Conservation (phyloP, 257 asterid species). For the Solanum tarijense region DNA sequence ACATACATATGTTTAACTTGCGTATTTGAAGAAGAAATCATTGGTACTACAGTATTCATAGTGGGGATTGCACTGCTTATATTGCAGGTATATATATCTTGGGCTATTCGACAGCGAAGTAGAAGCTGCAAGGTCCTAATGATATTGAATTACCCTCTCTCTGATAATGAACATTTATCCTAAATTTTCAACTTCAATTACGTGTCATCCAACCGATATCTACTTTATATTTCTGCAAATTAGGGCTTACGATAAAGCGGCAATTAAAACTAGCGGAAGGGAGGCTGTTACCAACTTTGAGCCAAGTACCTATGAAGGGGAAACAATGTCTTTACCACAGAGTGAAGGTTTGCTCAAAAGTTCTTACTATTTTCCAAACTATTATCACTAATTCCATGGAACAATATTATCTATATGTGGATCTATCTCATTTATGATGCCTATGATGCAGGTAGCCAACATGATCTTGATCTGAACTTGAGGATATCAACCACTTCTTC, state of each 20-base stretch:
- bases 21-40: constrained; percentile 1
- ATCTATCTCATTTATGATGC: neutral
- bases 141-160: constrained; percentile 14
- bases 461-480: constrained; percentile 62
- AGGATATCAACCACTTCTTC: constrained; percentile 44
- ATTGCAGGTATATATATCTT: constrained; percentile 45
- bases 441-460: constrained; percentile 23
- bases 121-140: constrained; percentile 48
- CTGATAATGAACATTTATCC: constrained; percentile 15
- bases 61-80: constrained; percentile 21
- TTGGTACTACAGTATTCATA: constrained; percentile 7
- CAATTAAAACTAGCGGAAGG: constrained; percentile 57
- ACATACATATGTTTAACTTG: neutral
- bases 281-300: constrained; percentile 79
- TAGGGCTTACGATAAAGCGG: constrained; percentile 85
- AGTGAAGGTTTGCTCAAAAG: constrained; percentile 22
- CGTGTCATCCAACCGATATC: constrained; percentile 17
- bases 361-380: neutral
- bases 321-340: constrained; percentile 10
- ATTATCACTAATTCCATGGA: neutral
- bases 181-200: constrained; percentile 15
- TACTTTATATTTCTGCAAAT: constrained; percentile 16
- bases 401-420: neutral
- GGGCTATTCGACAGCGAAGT: constrained; percentile 41
- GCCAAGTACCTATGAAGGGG: constrained; percentile 38